Evolutionary conservation across 2,329 filamentous ascomycete species (phyloP).

Genomic region (Geosmithia flava): DNA sequence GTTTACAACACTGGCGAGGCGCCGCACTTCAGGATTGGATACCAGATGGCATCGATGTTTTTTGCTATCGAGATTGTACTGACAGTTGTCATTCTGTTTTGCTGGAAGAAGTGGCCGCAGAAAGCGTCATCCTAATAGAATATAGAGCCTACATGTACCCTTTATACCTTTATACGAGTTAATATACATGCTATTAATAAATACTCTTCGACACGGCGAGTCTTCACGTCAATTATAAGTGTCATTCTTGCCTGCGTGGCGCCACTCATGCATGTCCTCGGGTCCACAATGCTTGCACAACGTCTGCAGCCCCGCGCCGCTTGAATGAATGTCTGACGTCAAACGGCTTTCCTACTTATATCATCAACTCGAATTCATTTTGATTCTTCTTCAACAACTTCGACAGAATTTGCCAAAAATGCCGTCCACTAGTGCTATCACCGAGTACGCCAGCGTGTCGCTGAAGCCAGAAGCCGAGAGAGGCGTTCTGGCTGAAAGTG

Average conservation of each 20-base stretch:
- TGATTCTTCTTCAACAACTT: not conserved
- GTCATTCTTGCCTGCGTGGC: no score
- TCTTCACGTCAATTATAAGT: no score
- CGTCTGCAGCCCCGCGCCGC: no score
- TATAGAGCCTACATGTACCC: no score
- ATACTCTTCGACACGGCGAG: no score
- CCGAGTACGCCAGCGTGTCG: not conserved
- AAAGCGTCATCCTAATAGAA: not conserved
- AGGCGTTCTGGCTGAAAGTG: not conserved
- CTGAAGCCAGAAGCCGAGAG: not conserved
- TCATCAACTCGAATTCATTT: not conserved
- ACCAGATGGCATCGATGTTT: slow-evolving; percentile 16
- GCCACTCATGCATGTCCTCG: no score
- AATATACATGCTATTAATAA: no score
- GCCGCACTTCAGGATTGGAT: slow-evolving; percentile 26
- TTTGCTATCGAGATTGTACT: slow-evolving; percentile 15
- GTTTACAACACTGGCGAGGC: slow-evolving; percentile 20
- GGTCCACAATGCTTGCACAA: no score
- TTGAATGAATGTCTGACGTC: no score
- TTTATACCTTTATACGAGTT: no score
- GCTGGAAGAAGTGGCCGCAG: not conserved
- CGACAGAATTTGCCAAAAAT: not conserved
- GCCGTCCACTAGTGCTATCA: not conserved
- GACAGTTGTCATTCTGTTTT: slow-evolving; percentile 4
- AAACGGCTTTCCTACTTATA: no score